These are phyloP conservation scores for Tetramitus jugosus DNA, from an alignment of 208 protist species.

Conservation along the genomic window DNA sequence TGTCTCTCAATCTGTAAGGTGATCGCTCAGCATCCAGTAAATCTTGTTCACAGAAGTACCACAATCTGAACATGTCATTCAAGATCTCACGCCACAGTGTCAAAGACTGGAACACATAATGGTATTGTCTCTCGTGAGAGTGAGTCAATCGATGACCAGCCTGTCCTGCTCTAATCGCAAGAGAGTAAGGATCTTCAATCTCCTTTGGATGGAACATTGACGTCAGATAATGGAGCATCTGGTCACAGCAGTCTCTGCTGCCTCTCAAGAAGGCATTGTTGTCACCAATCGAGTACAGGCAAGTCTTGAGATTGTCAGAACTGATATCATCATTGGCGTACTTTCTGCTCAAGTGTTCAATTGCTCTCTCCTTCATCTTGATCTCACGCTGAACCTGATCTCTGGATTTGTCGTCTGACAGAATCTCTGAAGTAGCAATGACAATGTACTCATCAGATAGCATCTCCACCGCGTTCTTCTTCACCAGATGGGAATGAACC, in stretches of 20 bases:
- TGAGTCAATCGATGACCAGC: slow-evolving; percentile 83
- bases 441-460: background rate
- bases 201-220: slow-evolving; percentile 58
- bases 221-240: slow-evolving; percentile 60
- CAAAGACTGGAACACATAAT: slow-evolving; percentile 88
- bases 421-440: background rate
- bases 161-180: slow-evolving; percentile 64
- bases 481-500: slow-evolving; percentile 56
- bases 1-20: slow-evolving; percentile 68
- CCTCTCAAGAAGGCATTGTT: slow-evolving; percentile 74
- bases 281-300: slow-evolving; percentile 73
- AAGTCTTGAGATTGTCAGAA: slow-evolving; percentile 57
- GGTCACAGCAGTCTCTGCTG: slow-evolving; percentile 60
- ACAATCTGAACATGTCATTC: slow-evolving; percentile 52
- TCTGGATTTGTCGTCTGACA: background rate
- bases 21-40: slow-evolving; percentile 60
- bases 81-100: slow-evolving; percentile 72
- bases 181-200: slow-evolving; percentile 17
- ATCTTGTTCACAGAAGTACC: slow-evolving; percentile 80
- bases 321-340: slow-evolving; percentile 40
- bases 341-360: slow-evolving; percentile 54
- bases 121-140: slow-evolving; percentile 76
- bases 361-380: slow-evolving; percentile 63
- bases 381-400: background rate
- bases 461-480: slow-evolving; percentile 24